phyloP scores from a whole-genome alignment of 2,329 filamentous ascomycete genomes.

The Stemphylium vesicarium region DNA sequence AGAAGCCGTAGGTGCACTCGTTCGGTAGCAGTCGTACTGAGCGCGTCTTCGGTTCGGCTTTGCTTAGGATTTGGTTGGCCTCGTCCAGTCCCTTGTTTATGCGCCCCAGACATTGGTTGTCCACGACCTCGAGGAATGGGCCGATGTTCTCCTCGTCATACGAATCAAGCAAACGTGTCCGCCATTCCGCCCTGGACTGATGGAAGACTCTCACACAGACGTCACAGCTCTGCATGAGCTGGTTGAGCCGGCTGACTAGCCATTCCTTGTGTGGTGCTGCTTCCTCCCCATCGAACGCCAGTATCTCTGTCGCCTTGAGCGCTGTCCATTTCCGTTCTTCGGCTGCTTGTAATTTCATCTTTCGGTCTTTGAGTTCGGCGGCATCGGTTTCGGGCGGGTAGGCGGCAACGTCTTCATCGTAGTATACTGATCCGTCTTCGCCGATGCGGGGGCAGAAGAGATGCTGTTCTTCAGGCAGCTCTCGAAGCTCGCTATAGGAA shows the following conservation, averaged over 20 bases:
- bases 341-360: constrained; percentile 46
- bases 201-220: constrained; percentile 59
- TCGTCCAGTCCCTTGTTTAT: constrained; percentile 53
- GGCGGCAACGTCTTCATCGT: constrained; percentile 53
- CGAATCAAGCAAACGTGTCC: constrained; percentile 49
- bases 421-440: constrained; percentile 48
- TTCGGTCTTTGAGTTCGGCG: constrained; percentile 35
- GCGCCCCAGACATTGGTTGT: constrained; percentile 54
- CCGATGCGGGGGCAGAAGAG: constrained; percentile 57
- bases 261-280: constrained; percentile 52
- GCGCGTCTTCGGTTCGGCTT: constrained; percentile 58
- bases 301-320: constrained; percentile 53
- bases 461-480: constrained; percentile 50
- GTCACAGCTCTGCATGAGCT: constrained; percentile 55
- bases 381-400: constrained; percentile 38
- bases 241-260: constrained; percentile 49
- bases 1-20: constrained; percentile 77
- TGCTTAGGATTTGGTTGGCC: constrained; percentile 50
- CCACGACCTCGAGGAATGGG: constrained; percentile 53
- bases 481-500: constrained; percentile 44
- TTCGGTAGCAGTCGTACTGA: constrained; percentile 59
- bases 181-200: constrained; percentile 51
- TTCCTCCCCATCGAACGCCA: constrained; percentile 57
- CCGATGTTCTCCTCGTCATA: constrained; percentile 55
- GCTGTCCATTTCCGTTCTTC: constrained; percentile 50